Evolutionary conservation across 1,284 basidiomycete genomes (phyloP), one percentile per base, ranked within the genome.

Genomic region (Ceratorhiza oryzae-sativae): DNA sequence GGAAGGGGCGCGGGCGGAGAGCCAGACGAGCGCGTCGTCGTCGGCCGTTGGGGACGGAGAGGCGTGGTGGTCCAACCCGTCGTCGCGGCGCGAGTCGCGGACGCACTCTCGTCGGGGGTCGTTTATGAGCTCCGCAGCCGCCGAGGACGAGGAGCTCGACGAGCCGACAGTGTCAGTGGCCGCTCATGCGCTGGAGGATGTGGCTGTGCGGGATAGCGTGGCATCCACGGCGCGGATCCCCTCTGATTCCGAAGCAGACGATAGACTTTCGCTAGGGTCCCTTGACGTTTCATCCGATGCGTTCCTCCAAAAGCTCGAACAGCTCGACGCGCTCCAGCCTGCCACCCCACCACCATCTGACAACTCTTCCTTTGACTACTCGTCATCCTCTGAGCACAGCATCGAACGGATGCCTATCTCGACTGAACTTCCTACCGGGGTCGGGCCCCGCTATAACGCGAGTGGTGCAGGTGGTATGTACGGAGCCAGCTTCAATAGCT

Each of bases 61-160:
- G 41, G 59, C 49, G n/a, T 72, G 59, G 71, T 72, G 59, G 59
- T 72, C 71, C 3, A 32, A 45, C 12, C 42, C 71, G n/a, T 53
- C 71, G 1, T 63, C 61, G 36, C 60, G 32, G 12, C 23, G n/a
- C 4, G 30, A 39, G 12, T 39, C 36, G 42, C 42, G 42, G 4
- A 45, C 15, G 42, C 27, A 48, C 12, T 72, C 71, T 3, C 59
- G 71, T 9, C 32, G 48, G 36, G 41, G 39, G 18, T 72, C 71
- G 27, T 55, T 63, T 45, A 32, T 34, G 39, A 51, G 48, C 12
- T 56, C 65, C 32, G 56, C 49, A 12, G 49, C 56, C 2, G 56
- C 32, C 20, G 56, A 36, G 12, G 46, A 51, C 15, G 71, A 53
- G 32, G 71, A 72, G 23, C 41, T 45, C 13, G 70, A 51, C 32